Conservation (phyloP, 116 monocot species). For the Posidonia oceanica region DNA sequence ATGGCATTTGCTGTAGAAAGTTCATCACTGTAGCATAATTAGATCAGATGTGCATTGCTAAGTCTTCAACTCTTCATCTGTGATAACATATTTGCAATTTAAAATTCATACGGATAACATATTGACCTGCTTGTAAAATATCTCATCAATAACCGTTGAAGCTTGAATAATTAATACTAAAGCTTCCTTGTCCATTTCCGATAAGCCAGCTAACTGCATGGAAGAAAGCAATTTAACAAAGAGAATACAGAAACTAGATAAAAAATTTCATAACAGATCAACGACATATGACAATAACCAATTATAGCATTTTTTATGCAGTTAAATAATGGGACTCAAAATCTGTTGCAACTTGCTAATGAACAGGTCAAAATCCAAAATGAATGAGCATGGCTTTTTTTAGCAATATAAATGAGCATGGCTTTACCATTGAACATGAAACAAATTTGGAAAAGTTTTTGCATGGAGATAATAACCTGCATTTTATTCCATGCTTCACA, state of each 20-base stretch:
- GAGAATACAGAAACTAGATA: background rate
- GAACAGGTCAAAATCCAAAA: too few species aligned
- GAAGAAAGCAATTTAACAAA: background rate
- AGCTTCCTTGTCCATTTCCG: constrained; percentile 61
- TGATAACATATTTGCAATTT: background rate
- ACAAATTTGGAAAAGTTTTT: too few species aligned
- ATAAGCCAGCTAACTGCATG: constrained; percentile 49
- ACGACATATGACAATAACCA: background rate
- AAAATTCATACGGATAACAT: background rate
- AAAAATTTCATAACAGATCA: background rate
- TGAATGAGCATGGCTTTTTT: too few species aligned
- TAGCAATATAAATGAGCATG: too few species aligned
- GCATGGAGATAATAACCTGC: too few species aligned
- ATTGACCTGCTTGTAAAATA: constrained; percentile 65
- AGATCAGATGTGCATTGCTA: background rate
- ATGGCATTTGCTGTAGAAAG: background rate
- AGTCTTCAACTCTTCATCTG: background rate
- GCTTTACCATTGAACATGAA: too few species aligned
- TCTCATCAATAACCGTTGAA: constrained; percentile 64
- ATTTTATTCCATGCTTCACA: too few species aligned
- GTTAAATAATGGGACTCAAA: too few species aligned
- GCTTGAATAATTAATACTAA: constrained; percentile 69
- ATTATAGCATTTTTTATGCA: background rate
- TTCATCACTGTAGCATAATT: background rate
- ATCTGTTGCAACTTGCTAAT: too few species aligned